Evolutionary conservation across 1,284 basidiomycete species (phyloP).

Genomic region (Tilletia walkeri): DNA sequence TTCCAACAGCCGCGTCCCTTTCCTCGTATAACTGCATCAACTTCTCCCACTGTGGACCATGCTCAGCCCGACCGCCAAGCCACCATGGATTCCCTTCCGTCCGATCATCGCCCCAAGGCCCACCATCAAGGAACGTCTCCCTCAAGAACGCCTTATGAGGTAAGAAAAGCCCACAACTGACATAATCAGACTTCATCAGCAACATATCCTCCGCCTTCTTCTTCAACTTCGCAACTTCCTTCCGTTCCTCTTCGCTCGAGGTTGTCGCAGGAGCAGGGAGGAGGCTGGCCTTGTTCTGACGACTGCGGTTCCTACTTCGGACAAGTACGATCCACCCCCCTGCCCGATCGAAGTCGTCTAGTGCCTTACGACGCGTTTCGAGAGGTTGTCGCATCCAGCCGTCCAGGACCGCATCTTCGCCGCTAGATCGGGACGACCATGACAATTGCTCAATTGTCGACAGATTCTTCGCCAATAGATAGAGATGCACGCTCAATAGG

Average conservation of each 20-base stretch:
- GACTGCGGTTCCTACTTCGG: background rate
- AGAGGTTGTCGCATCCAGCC: constrained; percentile 25
- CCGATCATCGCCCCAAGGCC: constrained; percentile 73
- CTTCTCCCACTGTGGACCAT: constrained; percentile 2
- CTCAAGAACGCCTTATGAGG: constrained; percentile 6
- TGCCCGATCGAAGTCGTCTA: constrained; percentile 1
- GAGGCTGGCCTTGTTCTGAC: constrained; percentile 36
- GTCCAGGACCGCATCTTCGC: constrained; percentile 63
- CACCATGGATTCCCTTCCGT: constrained; percentile 83
- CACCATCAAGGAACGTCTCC: constrained; percentile 18
- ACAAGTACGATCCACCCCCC: background rate
- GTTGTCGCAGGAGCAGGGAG: constrained; percentile 12
- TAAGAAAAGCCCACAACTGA: constrained; percentile 34
- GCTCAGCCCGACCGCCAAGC: constrained; percentile 58
- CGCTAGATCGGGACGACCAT: constrained; percentile 64
- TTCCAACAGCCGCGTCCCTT: background rate
- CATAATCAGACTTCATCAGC: constrained; percentile 61
- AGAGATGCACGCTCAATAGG: constrained; percentile 65
- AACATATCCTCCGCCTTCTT: background rate
- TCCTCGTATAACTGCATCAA: background rate
- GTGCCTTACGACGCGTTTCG: background rate
- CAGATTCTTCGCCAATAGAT: constrained; percentile 66
- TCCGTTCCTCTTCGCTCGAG: constrained; percentile 22
- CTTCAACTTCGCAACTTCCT: constrained; percentile 19
- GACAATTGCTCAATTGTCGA: constrained; percentile 76